Conservation (phyloP, 1,284 basidiomycete genomes). For the Irpex sp. region DNA sequence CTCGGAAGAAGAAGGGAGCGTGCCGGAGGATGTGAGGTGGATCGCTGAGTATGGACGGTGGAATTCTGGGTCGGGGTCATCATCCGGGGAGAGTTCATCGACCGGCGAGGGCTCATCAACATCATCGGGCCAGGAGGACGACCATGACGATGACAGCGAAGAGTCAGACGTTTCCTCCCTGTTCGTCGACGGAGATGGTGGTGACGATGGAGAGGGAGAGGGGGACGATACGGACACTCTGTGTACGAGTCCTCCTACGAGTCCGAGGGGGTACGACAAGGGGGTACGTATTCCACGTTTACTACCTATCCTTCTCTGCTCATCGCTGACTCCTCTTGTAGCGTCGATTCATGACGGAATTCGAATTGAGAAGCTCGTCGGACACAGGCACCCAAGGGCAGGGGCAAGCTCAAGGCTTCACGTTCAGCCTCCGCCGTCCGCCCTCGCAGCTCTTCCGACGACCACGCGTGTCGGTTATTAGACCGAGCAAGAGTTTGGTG, state of each 20-base stretch:
- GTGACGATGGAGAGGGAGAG: neutral
- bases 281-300: neutral
- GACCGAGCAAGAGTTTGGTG: neutral
- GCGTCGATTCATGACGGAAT: neutral
- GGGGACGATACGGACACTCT: slow-evolving; percentile 8
- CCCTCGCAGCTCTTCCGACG: neutral
- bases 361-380: neutral
- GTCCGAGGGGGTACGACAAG: neutral
- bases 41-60: slow-evolving; percentile 22
- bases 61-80: slow-evolving; percentile 6
- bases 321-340: neutral
- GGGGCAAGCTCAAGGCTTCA: neutral
- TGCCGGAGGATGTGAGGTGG: slow-evolving; percentile 17
- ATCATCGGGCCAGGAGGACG: too few relatives aligned
- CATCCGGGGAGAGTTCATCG: neutral
- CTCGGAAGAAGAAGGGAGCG: too few relatives aligned
- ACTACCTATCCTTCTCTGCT: neutral
- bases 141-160: neutral
- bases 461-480: neutral
- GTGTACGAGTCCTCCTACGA: slow-evolving; percentile 9
- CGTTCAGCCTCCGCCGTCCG: neutral
- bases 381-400: neutral
- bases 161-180: slow-evolving; percentile 5
- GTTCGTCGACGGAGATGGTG: neutral
- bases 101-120: too few relatives aligned